Base-by-base conservation (phyloP, 2,329 filamentous ascomycete species). In the Atkinsonella hypoxylon region DNA sequence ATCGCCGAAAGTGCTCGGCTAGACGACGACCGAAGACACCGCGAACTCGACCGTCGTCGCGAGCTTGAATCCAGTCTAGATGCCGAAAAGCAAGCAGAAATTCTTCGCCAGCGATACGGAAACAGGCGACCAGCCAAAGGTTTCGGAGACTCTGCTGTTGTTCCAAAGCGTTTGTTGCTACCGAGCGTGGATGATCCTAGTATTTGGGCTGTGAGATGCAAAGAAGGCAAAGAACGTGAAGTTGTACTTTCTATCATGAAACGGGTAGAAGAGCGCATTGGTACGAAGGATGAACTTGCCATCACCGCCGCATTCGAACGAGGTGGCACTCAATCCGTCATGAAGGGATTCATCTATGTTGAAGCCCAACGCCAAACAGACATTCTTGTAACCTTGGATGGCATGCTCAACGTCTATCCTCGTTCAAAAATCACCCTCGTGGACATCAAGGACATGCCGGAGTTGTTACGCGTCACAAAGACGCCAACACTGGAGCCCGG, bases 401-500 rank as follows among this genome's bases (percentile, higher is more conserved):
- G 84, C 41, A 80, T 98, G 61, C 79, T 88, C 54, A 89, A 95
- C 62, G 86, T 95, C 38, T 98, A 96, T 65, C 87, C 91, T 49
- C 82, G 89, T 51, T 85, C 81, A 30, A 93, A 89, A 67, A 84
- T 93, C 70, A 80, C 90, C 43, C 74, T 97, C 48, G 89, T 98
- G 41, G 88, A 93, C 46, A 89, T 97, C 61, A 95, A 95, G 66
- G 93, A 98, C 68, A 95, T 96, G 83, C 91, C 93, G 1, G 93
- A 97, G 67, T 78, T 98, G n/a, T 76, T 98, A 17, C 82, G 89
- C 48, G 88, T 95, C 30, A 83, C 82, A 54, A 95, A 95, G 71
- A 91, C 86, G 2, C 87, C 89, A 45, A 82, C 83, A 26, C 74
- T 98, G 34, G 82, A 93, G 59, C 86, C 85, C 10, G 91, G 91